phyloP scores from a whole-genome alignment of 2,329 filamentous ascomycete genomes.

The Penicillium sp. region DNA sequence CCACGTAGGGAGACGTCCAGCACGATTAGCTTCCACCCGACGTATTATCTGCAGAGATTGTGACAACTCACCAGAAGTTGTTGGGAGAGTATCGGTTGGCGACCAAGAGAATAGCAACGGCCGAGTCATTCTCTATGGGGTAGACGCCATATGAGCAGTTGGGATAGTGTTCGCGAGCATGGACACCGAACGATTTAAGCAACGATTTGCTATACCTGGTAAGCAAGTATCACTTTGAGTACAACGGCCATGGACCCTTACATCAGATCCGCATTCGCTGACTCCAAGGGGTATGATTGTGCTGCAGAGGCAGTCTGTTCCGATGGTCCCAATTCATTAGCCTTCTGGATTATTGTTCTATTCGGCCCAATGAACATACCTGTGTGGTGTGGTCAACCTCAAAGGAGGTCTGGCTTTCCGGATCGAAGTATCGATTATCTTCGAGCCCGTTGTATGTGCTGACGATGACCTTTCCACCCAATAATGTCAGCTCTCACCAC shows the following conservation, averaged over 20 bases:
- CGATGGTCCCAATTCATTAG: constrained; percentile 12
- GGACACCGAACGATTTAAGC: constrained; percentile 68
- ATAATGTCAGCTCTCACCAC: neutral
- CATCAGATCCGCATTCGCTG: constrained; percentile 73
- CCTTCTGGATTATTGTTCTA: neutral
- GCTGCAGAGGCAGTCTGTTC: constrained; percentile 72
- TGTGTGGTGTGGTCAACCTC: constrained; percentile 79
- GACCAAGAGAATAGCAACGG: constrained; percentile 77
- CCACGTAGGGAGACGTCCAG: neutral
- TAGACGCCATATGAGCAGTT: constrained; percentile 77
- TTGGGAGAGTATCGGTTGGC: constrained; percentile 97
- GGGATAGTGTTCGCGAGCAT: constrained; percentile 85
- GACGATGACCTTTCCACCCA: constrained; percentile 60
- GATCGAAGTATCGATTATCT: constrained; percentile 81
- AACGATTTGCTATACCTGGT: constrained; percentile 67
- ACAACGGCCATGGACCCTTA: constrained; percentile 45
- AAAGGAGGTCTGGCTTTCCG: constrained; percentile 83
- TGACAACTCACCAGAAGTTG: constrained; percentile 75
- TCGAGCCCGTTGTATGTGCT: constrained; percentile 82
- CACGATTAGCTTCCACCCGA: neutral
- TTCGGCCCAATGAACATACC: constrained; percentile 43
- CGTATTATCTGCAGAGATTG: neutral
- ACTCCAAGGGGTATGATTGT: constrained; percentile 75
- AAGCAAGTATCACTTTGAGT: neutral
- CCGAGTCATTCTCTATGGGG: constrained; percentile 69